These are phyloP conservation scores for Coemansia erecta DNA, from an alignment of 192 early-diverging fungal genomes.

Conservation along the genomic window DNA sequence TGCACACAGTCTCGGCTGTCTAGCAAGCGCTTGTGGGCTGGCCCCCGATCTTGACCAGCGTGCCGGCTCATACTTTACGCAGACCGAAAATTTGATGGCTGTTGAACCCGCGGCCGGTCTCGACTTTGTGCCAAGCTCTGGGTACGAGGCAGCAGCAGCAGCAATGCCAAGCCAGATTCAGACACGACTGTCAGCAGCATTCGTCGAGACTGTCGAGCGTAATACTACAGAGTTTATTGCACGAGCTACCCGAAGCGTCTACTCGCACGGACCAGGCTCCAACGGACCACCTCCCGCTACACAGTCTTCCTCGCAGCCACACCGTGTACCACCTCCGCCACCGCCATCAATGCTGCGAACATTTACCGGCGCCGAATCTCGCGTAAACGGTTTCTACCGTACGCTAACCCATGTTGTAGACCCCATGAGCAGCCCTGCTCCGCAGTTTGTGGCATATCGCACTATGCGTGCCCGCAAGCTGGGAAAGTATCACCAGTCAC, in stretches of 20 bases:
- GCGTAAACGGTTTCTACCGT: conserved; percentile 10
- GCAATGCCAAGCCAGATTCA: conserved; percentile 5
- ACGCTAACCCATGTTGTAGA: conserved; percentile 14
- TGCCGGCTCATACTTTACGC: conserved; percentile 32
- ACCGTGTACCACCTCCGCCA: conserved; percentile 9
- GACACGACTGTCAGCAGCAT: conserved; percentile 11
- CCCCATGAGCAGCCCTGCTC: conserved; percentile 22
- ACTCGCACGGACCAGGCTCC: conserved; percentile 1
- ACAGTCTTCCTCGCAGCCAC: conserved; percentile 5
- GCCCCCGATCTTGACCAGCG: conserved; percentile 36
- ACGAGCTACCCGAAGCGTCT: conserved; percentile 17
- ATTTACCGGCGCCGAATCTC: conserved; percentile 13
- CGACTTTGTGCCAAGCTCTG: conserved; percentile 8
- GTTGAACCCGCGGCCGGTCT: conserved; percentile 21
- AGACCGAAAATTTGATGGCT: conserved; percentile 14
- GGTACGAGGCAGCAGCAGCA: conserved; percentile 5
- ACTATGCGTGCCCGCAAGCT: conserved; percentile 33
- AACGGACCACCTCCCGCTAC: conserved; percentile 2
- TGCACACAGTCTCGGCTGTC: conserved; percentile 36
- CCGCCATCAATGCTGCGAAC: conserved; percentile 18
- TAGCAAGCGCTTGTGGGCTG: conserved; percentile 37
- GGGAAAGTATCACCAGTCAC: conserved; percentile 25
- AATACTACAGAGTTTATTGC: conserved; percentile 26
- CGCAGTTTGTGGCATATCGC: conserved; percentile 41
- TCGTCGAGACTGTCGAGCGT: conserved; percentile 27